Evolutionary conservation across 2,329 filamentous ascomycete species (phyloP).

Genomic region (Penicillium glabrum): DNA sequence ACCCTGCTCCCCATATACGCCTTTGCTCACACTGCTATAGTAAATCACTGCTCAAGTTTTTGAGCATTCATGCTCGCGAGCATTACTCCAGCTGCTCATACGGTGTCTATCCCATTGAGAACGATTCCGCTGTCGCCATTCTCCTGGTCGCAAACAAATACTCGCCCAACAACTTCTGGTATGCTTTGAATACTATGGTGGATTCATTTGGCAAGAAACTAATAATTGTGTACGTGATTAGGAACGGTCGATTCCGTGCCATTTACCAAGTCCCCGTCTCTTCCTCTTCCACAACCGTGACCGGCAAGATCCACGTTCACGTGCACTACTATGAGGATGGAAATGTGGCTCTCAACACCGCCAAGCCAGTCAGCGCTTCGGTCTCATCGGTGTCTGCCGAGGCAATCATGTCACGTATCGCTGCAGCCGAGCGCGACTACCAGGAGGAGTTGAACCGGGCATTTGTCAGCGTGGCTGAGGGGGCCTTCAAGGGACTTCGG

Average conservation of each 20-base stretch:
- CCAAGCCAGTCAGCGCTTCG: slow-evolving; percentile 67
- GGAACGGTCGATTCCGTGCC: slow-evolving; percentile 96
- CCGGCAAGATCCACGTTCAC: slow-evolving; percentile 84
- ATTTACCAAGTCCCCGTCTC: slow-evolving; percentile 76
- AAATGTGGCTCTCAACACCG: slow-evolving; percentile 91
- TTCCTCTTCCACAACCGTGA: slow-evolving; percentile 58
- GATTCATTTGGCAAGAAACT: background rate
- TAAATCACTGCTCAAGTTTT: slow-evolving; percentile 77
- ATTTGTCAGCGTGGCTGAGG: slow-evolving; percentile 85
- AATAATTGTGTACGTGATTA: slow-evolving; percentile 31
- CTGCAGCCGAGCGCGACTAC: slow-evolving; percentile 80
- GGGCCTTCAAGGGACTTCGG: slow-evolving; percentile 88
- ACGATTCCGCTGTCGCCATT: slow-evolving; percentile 74
- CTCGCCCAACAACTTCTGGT: slow-evolving; percentile 98
- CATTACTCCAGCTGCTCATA: slow-evolving; percentile 82
- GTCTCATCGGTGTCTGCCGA: slow-evolving; percentile 64
- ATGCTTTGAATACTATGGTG: slow-evolving; percentile 13
- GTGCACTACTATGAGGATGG: slow-evolving; percentile 99
- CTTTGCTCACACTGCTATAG: slow-evolving; percentile 43
- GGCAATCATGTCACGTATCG: slow-evolving; percentile 76
- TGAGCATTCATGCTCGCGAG: slow-evolving; percentile 75
- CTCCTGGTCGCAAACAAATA: slow-evolving; percentile 94
- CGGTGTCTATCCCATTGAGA: slow-evolving; percentile 77
- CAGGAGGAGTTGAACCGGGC: slow-evolving; percentile 94
- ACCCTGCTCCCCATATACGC: background rate